Conservation (phyloP, 2,329 filamentous ascomycete genomes). For the Colletotrichum sp. region DNA sequence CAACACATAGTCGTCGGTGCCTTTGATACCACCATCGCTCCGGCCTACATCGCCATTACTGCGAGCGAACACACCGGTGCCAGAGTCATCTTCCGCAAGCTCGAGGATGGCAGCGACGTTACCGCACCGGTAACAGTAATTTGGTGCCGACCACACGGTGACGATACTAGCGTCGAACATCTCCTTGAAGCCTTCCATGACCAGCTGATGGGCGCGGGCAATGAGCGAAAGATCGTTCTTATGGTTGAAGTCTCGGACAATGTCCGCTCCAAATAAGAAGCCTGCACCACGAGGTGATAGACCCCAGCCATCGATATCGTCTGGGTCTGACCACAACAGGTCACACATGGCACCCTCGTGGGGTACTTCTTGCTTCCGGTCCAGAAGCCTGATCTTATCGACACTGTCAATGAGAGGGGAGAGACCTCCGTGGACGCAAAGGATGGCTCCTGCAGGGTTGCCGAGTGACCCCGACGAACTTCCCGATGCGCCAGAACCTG, state of each 20-base stretch:
- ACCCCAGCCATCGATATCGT: conserved; percentile 98
- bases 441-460: conserved; percentile 79
- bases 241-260: conserved; percentile 96
- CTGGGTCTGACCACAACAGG: conserved; percentile 95
- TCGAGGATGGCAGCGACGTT: conserved; percentile 96
- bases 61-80: conserved; percentile 71
- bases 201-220: conserved; percentile 92
- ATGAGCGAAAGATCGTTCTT: conserved; percentile 91
- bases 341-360: conserved; percentile 99
- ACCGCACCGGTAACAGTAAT: conserved; percentile 95
- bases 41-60: conserved; percentile 73
- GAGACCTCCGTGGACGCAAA: conserved; percentile 94
- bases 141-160: conserved; percentile 97
- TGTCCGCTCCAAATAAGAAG: conserved; percentile 94
- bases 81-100: conserved; percentile 85
- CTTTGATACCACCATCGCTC: conserved; percentile 52
- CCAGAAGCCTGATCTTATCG: conserved; percentile 93
- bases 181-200: conserved; percentile 99
- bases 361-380: conserved; percentile 97
- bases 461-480: conserved; percentile 68
- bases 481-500: conserved; percentile 80
- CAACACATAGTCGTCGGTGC: conserved; percentile 21
- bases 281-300: conserved; percentile 92
- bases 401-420: conserved; percentile 91
- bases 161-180: conserved; percentile 98